Evolutionary conservation across 2,329 filamentous ascomycete genomes (phyloP).

Genomic region (Penicillium sp.): DNA sequence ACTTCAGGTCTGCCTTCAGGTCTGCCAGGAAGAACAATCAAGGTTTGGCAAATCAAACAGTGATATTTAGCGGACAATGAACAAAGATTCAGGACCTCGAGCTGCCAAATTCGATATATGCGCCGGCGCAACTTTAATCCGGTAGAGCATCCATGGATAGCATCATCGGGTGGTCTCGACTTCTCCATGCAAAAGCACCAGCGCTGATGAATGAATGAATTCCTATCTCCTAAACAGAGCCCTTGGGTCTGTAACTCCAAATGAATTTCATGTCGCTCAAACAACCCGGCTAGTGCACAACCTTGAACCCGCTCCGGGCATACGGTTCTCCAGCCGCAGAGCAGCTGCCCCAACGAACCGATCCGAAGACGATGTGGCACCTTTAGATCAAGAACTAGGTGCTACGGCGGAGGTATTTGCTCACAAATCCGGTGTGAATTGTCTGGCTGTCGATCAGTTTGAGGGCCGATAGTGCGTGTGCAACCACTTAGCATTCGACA

Average conservation of each 20-base stretch:
- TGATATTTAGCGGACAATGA: background rate
- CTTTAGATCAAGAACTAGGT: slow-evolving; percentile 13
- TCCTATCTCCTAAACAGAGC: slow-evolving; percentile 66
- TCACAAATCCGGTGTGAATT: slow-evolving; percentile 70
- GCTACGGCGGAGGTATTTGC: slow-evolving; percentile 40
- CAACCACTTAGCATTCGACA: background rate
- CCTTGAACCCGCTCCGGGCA: slow-evolving; percentile 58
- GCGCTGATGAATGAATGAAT: slow-evolving; percentile 57
- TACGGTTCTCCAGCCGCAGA: slow-evolving; percentile 60
- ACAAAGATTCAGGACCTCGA: background rate
- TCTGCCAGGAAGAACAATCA: slow-evolving; percentile 4
- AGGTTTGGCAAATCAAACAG: slow-evolving; percentile 1
- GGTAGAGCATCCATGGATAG: slow-evolving; percentile 15
- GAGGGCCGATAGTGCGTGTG: slow-evolving; percentile 59
- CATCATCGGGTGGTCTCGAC: slow-evolving; percentile 14
- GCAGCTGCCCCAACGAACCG: slow-evolving; percentile 5
- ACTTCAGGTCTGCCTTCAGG: background rate
- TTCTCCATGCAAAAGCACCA: background rate
- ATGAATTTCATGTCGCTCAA: slow-evolving; percentile 57
- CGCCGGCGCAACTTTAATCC: slow-evolving; percentile 21
- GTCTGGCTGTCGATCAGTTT: slow-evolving; percentile 70
- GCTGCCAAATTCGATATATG: slow-evolving; percentile 6
- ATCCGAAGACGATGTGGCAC: slow-evolving; percentile 9
- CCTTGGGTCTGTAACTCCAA: slow-evolving; percentile 57
- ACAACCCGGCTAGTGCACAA: slow-evolving; percentile 58